Evolutionary conservation across 1,284 basidiomycete species (phyloP).

Genomic region (Inonotus hispidus): DNA sequence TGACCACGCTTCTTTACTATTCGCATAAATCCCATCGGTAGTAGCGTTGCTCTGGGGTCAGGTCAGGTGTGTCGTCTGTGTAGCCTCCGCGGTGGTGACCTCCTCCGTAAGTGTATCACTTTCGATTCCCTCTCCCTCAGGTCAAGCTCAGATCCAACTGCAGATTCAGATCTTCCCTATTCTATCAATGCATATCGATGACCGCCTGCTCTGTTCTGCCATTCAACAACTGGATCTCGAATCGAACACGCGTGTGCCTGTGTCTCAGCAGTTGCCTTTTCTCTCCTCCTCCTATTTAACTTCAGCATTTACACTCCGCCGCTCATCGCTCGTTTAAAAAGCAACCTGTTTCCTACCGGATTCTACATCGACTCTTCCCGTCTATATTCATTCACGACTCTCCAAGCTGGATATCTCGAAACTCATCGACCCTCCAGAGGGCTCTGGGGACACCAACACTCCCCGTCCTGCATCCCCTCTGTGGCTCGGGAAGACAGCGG

Average conservation of each 20-base stretch:
- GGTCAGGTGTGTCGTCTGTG: too few relatives aligned
- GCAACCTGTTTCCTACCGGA: background rate
- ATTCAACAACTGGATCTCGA: background rate
- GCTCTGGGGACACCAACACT: background rate
- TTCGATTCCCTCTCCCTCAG: too few relatives aligned
- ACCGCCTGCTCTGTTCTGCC: background rate
- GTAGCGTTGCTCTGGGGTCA: too few relatives aligned
- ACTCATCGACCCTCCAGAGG: conserved; percentile 17
- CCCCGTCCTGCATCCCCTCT: background rate
- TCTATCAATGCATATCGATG: background rate
- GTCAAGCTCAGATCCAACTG: background rate
- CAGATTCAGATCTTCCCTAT: background rate
- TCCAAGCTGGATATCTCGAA: conserved; percentile 19
- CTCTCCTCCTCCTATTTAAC: background rate
- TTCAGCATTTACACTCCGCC: background rate
- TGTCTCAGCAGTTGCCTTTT: background rate
- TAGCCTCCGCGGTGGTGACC: background rate
- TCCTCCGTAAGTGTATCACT: background rate
- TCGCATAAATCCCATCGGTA: background rate
- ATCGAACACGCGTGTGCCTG: background rate
- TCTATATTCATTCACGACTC: background rate
- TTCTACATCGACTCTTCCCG: background rate
- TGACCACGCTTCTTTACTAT: background rate
- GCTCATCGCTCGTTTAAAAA: background rate
- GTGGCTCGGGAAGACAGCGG: background rate